Conservation (phyloP, 2,329 filamentous ascomycete genomes). For the Diaporthe citri region DNA sequence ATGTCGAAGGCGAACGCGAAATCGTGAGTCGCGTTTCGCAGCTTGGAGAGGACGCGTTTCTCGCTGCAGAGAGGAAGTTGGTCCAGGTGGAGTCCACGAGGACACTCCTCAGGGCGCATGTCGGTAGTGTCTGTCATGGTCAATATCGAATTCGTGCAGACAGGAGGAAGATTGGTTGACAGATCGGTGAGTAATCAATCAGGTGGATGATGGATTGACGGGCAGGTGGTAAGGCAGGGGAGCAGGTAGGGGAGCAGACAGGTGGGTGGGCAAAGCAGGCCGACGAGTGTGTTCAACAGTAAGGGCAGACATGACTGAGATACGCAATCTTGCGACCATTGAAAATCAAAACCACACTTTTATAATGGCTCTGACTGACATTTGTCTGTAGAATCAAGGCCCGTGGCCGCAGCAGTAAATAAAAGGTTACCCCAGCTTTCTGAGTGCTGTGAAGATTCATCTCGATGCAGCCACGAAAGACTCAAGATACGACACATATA, state of each 20-base stretch:
- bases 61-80: not conserved
- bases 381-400: fast-evolving
- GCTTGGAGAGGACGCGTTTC: not conserved
- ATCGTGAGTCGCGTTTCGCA: not conserved
- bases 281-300: not conserved
- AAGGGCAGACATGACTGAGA: not conserved
- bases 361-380: not conserved
- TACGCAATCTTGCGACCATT: not conserved
- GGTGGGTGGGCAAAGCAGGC: not conserved
- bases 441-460: not conserved
- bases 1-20: constrained; percentile 60
- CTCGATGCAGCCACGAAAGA: not conserved
- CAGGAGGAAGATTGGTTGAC: not conserved
- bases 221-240: not conserved
- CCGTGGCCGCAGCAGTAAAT: not conserved
- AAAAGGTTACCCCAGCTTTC: not conserved
- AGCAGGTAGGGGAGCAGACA: not conserved
- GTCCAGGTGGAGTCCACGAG: not conserved
- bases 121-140: not conserved
- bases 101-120: not conserved
- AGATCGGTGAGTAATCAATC: not conserved
- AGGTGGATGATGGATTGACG: too few species aligned
- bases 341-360: not conserved
- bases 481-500: not conserved
- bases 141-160: not conserved